These are phyloP conservation scores for Phytophthora constricta DNA, from an alignment of 352 stramenopile genomes.

Conservation along the genomic window DNA sequence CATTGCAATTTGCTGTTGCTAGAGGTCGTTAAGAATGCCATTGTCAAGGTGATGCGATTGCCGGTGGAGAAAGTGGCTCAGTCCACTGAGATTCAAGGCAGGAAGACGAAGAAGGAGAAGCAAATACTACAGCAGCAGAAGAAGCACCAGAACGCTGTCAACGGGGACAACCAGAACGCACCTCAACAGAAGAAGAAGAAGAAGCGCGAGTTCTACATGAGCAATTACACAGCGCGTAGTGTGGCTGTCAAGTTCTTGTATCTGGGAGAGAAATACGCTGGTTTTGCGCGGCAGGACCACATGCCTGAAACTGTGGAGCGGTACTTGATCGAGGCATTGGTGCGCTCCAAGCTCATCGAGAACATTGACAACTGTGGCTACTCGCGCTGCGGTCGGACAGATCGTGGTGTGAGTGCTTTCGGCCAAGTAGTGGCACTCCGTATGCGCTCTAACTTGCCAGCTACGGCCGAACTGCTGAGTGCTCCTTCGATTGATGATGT, in stretches of 20 bases:
- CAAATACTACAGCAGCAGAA: conserved; percentile 18
- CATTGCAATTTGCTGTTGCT: conserved; percentile 18
- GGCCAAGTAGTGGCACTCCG: conserved; percentile 78
- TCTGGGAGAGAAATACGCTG: conserved; percentile 86
- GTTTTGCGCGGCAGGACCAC: conserved; percentile 89
- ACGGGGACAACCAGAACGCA: conserved; percentile 1
- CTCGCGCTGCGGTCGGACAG: conserved; percentile 97
- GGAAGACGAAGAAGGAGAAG: conserved; percentile 38
- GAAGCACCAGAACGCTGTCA: conserved; percentile 28
- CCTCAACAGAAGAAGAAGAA: conserved; percentile 60
- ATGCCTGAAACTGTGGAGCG: conserved; percentile 94
- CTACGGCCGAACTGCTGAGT: conserved; percentile 68
- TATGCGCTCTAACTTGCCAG: conserved; percentile 80
- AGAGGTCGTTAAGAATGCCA: conserved; percentile 78
- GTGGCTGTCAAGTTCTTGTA: conserved; percentile 90
- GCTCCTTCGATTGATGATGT: conserved; percentile 73
- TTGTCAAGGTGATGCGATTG: conserved; percentile 65
- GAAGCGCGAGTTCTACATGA: conserved; percentile 77
- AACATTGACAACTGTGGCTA: conserved; percentile 88
- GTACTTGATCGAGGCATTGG: conserved; percentile 94
- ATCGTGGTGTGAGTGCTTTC: conserved; percentile 95
- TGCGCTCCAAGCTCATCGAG: conserved; percentile 91
- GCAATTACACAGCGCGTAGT: conserved; percentile 74
- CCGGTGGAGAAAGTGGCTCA: conserved; percentile 16
- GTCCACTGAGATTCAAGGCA: conserved; percentile 1